A percentile compares a stretch with the other conserved stretches of the same genome.
phyloP scores from a whole-genome alignment of 2,329 filamentous ascomycete genomes.

The Pseudogymnoascus sp. region DNA sequence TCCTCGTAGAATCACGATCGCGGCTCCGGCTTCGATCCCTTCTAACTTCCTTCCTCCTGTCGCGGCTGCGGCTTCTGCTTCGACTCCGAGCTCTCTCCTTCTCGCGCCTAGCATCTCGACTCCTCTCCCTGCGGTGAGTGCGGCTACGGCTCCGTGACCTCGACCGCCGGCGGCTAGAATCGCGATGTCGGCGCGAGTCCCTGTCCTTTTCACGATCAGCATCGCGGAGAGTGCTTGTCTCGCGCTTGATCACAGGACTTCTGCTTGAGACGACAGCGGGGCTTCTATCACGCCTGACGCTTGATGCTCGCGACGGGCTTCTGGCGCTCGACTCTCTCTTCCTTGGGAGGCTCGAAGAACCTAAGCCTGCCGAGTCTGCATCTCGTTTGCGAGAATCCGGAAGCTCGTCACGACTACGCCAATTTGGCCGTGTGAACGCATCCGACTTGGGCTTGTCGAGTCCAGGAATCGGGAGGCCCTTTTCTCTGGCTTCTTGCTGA shows the following conservation, averaged over 20 bases:
- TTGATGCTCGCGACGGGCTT: slow-evolving; percentile 1
- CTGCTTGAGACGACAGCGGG: background rate
- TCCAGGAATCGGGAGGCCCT: slow-evolving; percentile 42
- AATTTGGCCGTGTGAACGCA: background rate
- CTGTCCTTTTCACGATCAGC: slow-evolving; percentile 14
- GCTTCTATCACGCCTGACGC: slow-evolving; percentile 6
- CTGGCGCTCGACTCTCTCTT: slow-evolving; percentile 15
- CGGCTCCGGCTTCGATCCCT: slow-evolving; percentile 21
- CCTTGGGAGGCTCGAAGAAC: slow-evolving; percentile 1
- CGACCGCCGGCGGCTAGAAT: slow-evolving; percentile 17
- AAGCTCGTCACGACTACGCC: slow-evolving; percentile 4
- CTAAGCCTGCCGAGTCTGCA: background rate
- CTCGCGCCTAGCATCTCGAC: slow-evolving; percentile 14
- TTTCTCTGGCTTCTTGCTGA: slow-evolving; percentile 54
- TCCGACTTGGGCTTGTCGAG: slow-evolving; percentile 5
- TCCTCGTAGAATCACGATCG: slow-evolving; percentile 20
- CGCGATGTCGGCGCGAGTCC: slow-evolving; percentile 23
- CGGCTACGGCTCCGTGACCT: slow-evolving; percentile 19
- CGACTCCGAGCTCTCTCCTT: slow-evolving; percentile 22
- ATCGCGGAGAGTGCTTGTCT: slow-evolving; percentile 19
- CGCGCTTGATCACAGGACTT: slow-evolving; percentile 18
- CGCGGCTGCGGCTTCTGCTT: slow-evolving; percentile 15
- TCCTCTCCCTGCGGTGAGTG: slow-evolving; percentile 9
- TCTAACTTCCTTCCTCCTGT: slow-evolving; percentile 15
- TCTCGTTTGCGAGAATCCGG: slow-evolving; percentile 10